Base-by-base conservation (phyloP, 371 early-diverging fungal species). In the Mortierella sp. region DNA sequence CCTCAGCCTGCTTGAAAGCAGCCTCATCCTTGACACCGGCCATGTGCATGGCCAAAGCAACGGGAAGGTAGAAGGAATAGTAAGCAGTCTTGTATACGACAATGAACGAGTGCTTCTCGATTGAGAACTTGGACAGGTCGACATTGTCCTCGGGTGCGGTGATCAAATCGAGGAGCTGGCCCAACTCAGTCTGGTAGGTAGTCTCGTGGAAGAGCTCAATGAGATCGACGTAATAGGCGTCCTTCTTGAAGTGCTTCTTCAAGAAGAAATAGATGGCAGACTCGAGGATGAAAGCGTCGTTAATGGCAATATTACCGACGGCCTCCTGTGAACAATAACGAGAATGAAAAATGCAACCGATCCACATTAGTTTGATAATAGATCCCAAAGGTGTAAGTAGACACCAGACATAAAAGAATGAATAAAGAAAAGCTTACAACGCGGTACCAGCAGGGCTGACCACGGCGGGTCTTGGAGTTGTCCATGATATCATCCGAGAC, bases 401-500 rank as follows among this genome's bases (percentile, higher is more conserved):
- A n/a, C n/a, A n/a, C n/a, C n/a, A n/a, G n/a, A n/a, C n/a, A n/a
- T n/a, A n/a, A n/a, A n/a, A n/a, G n/a, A n/a, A n/a, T n/a, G n/a
- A 31, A 50, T 32, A n/a, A n/a, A 28, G 11, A 26, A n/a, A n/a
- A n/a, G n/a, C 70, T 70, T 79, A 86, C 86, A 73, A 82, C 76
- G 61, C 88, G 87, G 86, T 96, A 97, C 97, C 97, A 98, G 80
- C 98, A 97, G 39, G 96, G 96, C 78, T 95, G 93, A 21, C 96
- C 96, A 79, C 99, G 94, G 56, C 99, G 92, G 21, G 96, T 96
- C 64, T 91, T 87, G 54, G 97, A 97, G 43, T 85, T 84, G 82
- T 99, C 99, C 98, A 98, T 99, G 78, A 98, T 94, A 80, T 99
- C 99, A 83, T 99, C 99, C 37, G 96, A 86, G 34, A 99, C 94